phyloP scores from a whole-genome alignment of 2,329 filamentous ascomycete genomes.

The Pleurostoma richardsiae region DNA sequence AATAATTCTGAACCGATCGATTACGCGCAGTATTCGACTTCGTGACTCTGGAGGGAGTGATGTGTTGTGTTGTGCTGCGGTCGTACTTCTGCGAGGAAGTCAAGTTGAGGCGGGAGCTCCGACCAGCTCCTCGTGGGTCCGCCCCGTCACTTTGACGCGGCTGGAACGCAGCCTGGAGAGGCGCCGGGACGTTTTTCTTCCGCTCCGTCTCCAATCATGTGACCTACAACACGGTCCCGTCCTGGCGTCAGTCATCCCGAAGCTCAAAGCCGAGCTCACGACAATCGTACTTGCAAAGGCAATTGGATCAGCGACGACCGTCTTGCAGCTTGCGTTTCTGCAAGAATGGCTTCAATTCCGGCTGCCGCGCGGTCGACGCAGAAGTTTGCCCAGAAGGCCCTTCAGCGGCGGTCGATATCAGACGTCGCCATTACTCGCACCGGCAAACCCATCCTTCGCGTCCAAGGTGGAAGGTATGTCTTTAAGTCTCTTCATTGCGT shows the following conservation, averaged over 20 bases:
- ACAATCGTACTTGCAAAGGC: constrained; percentile 13
- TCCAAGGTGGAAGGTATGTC: constrained; percentile 81
- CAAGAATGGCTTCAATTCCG: constrained; percentile 53
- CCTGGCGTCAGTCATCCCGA: not conserved
- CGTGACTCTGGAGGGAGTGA: no score
- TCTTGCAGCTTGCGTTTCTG: constrained; percentile 23
- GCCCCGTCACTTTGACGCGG: constrained; percentile 26
- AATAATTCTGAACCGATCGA: no score
- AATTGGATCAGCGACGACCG: constrained; percentile 21
- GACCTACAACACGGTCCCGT: not conserved
- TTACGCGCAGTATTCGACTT: no score
- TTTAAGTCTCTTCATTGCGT: constrained; percentile 4
- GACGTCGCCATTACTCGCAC: constrained; percentile 93
- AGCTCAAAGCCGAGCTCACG: constrained; percentile 17
- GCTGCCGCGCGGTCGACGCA: constrained; percentile 50
- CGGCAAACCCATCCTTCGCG: constrained; percentile 88
- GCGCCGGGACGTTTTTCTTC: not conserved
- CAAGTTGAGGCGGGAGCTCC: constrained; percentile 7
- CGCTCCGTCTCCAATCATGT: not conserved
- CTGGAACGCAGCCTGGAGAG: constrained; percentile 33
- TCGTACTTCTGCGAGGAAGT: no score
- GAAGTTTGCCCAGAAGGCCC: constrained; percentile 38
- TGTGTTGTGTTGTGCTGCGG: no score
- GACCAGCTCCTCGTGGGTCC: constrained; percentile 10
- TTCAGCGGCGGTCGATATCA: constrained; percentile 54